Conservation (phyloP, 2,329 filamentous ascomycete species). For the Colletotrichum shisoi region DNA sequence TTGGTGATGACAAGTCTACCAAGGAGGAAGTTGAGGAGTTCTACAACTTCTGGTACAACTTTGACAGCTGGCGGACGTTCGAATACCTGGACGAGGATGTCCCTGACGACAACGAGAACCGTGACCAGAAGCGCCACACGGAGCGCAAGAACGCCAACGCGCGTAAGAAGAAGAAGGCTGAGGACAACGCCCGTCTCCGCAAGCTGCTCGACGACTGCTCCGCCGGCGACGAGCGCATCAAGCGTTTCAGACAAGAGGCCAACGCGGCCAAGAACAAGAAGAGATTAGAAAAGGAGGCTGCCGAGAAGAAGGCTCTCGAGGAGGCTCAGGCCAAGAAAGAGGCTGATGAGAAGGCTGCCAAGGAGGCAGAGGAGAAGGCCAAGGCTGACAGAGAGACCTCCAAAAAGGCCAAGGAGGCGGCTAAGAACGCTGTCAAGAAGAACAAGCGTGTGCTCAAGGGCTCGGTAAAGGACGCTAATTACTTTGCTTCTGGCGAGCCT, state of each 20-base stretch:
- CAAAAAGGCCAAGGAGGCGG: conserved; percentile 98
- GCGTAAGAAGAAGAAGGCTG: conserved; percentile 99
- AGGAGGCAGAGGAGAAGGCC: conserved; percentile 84
- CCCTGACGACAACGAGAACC: conserved; percentile 97
- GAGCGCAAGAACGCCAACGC: conserved; percentile 98
- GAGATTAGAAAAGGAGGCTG: conserved; percentile 86
- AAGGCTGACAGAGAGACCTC: conserved; percentile 82
- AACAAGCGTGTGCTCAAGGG: conserved; percentile 97
- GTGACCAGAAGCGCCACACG: conserved; percentile 97
- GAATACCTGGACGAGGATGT: conserved; percentile 99
- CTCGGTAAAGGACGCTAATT: conserved; percentile 96
- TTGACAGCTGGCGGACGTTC: conserved; percentile 96
- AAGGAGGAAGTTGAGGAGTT: conserved; percentile 93
- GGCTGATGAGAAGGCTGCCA: conserved; percentile 79
- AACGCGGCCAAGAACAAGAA: conserved; percentile 97
- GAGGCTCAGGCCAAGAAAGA: conserved; percentile 85
- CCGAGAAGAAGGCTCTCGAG: conserved; percentile 84
- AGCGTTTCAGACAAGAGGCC: conserved; percentile 92
- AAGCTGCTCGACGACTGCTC: conserved; percentile 88
- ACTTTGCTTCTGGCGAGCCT: conserved; percentile 80
- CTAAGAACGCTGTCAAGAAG: conserved; percentile 99
- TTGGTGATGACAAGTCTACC: conserved; percentile 83
- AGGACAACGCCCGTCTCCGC: conserved; percentile 91
- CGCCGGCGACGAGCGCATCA: conserved; percentile 90
- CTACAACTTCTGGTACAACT: conserved; percentile 99